These are phyloP conservation scores for Sporothrix pallida DNA, from an alignment of 2,329 filamentous ascomycete species.

Conservation along the genomic window DNA sequence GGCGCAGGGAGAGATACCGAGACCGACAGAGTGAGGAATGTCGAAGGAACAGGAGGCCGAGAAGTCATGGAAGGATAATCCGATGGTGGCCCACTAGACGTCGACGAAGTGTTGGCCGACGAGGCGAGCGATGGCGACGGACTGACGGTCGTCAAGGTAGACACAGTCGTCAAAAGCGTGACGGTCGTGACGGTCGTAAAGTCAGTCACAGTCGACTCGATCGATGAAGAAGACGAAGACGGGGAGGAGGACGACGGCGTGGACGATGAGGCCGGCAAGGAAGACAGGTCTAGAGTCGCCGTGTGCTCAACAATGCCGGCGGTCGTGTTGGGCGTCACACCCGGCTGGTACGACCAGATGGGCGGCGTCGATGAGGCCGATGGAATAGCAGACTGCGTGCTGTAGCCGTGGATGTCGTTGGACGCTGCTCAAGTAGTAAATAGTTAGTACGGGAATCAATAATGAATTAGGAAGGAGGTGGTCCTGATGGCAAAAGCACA, in stretches of 20 bases:
- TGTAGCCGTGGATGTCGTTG: not conserved
- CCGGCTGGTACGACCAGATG: constrained; percentile 19
- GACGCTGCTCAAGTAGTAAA: not conserved
- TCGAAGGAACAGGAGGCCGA: not conserved
- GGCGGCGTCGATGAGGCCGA: constrained; percentile 10
- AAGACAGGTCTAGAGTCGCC: not conserved
- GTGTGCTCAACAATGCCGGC: constrained; percentile 5
- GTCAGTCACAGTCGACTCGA: constrained; percentile 7
- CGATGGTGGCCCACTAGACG: too few species aligned
- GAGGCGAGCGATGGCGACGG: not conserved
- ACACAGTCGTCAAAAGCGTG: constrained; percentile 18
- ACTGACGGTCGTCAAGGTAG: not conserved
- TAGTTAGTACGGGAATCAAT: not conserved
- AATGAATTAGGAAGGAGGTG: too few species aligned
- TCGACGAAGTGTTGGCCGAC: not conserved
- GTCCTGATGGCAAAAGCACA: not conserved
- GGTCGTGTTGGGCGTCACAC: constrained; percentile 5
- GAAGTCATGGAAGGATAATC: too few species aligned
- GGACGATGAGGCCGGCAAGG: not conserved
- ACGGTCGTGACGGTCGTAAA: constrained; percentile 3
- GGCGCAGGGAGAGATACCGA: not conserved
- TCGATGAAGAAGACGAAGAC: not conserved
- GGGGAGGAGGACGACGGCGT: not conserved
- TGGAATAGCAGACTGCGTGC: not conserved
- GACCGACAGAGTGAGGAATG: not conserved